Evolutionary conservation across 768 basidiomycete species (phyloP).

Genomic region (Paxillus involutus): DNA sequence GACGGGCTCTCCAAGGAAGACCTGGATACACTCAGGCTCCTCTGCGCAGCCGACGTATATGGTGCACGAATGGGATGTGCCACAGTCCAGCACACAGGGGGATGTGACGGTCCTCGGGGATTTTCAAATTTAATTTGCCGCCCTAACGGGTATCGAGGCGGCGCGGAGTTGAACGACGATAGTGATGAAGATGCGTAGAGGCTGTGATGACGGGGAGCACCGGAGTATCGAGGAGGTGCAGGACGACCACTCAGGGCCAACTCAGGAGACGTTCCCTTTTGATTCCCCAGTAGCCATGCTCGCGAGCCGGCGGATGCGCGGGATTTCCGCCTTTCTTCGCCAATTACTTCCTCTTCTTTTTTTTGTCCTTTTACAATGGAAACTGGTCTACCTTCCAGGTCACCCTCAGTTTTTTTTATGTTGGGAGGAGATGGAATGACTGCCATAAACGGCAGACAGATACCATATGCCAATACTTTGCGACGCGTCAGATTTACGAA

Average conservation of each 20-base stretch:
- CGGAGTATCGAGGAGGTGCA: background rate
- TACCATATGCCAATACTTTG: slow-evolving; percentile 6
- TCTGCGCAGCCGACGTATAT: background rate
- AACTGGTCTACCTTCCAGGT: slow-evolving; percentile 5
- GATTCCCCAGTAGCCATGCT: slow-evolving; percentile 6
- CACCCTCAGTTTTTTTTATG: slow-evolving; percentile 19
- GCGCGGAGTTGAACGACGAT: background rate
- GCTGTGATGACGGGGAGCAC: background rate
- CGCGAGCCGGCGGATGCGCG: slow-evolving; percentile 1
- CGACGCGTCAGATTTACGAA: background rate
- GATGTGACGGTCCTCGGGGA: background rate
- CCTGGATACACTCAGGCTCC: background rate
- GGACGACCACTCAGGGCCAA: background rate
- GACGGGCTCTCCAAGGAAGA: background rate
- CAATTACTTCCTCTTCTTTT: background rate
- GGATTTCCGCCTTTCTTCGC: background rate
- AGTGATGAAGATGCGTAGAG: slow-evolving; percentile 2
- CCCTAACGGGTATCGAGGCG: background rate
- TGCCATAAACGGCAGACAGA: slow-evolving; percentile 5
- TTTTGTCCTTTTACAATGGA: background rate
- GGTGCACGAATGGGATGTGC: background rate
- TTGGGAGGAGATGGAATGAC: background rate
- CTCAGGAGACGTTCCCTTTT: slow-evolving; percentile 9
- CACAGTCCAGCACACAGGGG: background rate
- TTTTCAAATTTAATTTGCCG: background rate